Base-by-base conservation (phyloP, 352 stramenopile species). In the Globisporangium apiculatum region DNA sequence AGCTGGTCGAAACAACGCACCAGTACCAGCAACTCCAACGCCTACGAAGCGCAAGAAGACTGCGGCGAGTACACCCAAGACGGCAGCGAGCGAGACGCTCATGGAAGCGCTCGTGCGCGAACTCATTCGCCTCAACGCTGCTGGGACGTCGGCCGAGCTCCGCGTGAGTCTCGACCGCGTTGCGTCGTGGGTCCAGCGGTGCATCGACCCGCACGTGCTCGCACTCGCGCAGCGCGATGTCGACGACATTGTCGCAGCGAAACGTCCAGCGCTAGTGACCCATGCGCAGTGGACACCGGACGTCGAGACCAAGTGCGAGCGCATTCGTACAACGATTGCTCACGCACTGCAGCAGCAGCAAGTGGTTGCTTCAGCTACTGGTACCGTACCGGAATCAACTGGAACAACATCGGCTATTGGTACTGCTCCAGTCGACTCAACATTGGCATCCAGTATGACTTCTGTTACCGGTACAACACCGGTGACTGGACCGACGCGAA, bases 171-270 rank as follows among this genome's bases (percentile, higher is more conserved):
- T 91, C 8, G 79, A 89, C 17, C 83, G 80, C 42, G 61, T 88
- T 55, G 73, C 54, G 6, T 58, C 62, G 50, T 91, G 81, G 81
- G 64, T 88, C 45, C 67, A 79, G 18, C 76, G 69, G 1, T 85
- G 73, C 60, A 62, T 65, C 10, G 76, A 91, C 54, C 38, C 72
- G 0, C 55, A 57, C 47, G 38, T 91, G 48, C 51, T 89, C 37
- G 66, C 73, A 31, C 73, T 91, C 3, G 81, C 81, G 0, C 56
- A 83, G 43, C 72, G 73, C 15, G 81, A 91, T 51, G 83, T 85
- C 38, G 62, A 63, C 4, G 67, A 82, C 15, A 72, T 73, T 0
- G 55, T 85, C 50, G 50, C 62, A 0, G 60, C 61, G 15, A 76
- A 76, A 36, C 72, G 72, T 5, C 65, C 64, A 5, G 51, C 68